Percentiles rank a stretch among this genome's conserved stretches.
phyloP scores from a whole-genome alignment of 129 eudicot genomes.

The Oenanthe sinensis region DNA sequence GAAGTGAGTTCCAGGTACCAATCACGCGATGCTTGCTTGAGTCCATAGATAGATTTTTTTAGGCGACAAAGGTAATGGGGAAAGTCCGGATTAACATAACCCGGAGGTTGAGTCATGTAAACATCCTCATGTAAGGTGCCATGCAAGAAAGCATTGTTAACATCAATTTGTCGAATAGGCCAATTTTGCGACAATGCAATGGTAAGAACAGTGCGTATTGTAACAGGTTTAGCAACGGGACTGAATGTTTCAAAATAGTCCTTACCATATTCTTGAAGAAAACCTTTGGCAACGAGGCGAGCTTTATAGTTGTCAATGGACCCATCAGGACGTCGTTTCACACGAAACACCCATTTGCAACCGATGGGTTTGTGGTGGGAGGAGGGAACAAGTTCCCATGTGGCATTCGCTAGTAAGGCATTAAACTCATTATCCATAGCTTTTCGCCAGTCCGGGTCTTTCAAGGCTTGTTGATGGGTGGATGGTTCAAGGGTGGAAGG shows the following conservation, averaged over 20 bases:
- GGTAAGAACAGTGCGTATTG: background rate
- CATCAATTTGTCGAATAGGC: background rate
- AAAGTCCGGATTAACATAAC: background rate
- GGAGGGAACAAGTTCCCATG: background rate
- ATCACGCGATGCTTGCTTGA: conserved; percentile 11
- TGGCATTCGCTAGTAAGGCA: background rate
- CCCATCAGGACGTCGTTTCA: background rate
- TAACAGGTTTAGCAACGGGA: background rate
- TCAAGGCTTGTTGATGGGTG: background rate
- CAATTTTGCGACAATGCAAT: background rate
- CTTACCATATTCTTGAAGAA: background rate
- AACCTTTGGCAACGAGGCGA: background rate
- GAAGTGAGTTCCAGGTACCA: background rate
- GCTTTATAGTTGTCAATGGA: no score
- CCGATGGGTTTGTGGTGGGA: background rate
- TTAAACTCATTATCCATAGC: background rate
- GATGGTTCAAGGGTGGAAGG: background rate
- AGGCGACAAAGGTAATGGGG: conserved; percentile 3
- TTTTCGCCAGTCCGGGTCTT: background rate
- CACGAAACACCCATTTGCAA: background rate
- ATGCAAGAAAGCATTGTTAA: background rate
- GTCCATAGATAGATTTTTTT: conserved; percentile 7
- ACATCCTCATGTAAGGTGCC: conserved; percentile 10
- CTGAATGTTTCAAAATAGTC: background rate
- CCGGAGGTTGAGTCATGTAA: conserved; percentile 8